Conservation (phyloP, 1,139 yeast genomes). For the Saccharomyces hybrid region DNA sequence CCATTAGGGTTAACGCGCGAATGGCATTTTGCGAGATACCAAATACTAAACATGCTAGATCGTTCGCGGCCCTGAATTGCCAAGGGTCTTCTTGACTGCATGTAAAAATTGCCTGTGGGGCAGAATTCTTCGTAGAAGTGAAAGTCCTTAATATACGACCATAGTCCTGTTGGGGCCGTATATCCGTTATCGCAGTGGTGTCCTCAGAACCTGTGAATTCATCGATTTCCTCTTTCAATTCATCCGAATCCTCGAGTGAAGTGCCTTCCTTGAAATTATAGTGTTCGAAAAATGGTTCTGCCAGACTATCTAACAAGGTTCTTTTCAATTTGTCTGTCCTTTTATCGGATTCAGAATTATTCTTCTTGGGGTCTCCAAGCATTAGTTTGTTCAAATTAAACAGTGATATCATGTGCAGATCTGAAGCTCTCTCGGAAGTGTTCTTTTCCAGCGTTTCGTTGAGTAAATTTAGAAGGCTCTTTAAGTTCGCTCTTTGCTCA, state of each 20-base stretch:
- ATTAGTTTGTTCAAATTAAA: slow-evolving; percentile 36
- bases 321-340: slow-evolving; percentile 35
- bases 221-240: slow-evolving; percentile 6
- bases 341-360: slow-evolving; percentile 11
- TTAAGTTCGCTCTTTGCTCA: slow-evolving; percentile 25
- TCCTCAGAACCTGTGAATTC: slow-evolving; percentile 7
- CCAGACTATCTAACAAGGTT: slow-evolving; percentile 58
- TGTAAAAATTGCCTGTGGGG: slow-evolving; percentile 79
- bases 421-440: slow-evolving; percentile 31
- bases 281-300: slow-evolving; percentile 63
- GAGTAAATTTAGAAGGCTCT: slow-evolving; percentile 23
- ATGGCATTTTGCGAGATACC: slow-evolving; percentile 67
- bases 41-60: slow-evolving; percentile 79
- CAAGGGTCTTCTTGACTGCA: slow-evolving; percentile 72
- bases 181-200: slow-evolving; percentile 9
- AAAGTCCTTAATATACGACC: slow-evolving; percentile 45
- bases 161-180: slow-evolving; percentile 16
- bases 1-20: slow-evolving; percentile 58
- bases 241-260: slow-evolving; percentile 22
- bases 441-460: slow-evolving; percentile 34
- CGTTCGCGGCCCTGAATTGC: slow-evolving; percentile 77
- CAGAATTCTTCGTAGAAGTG: slow-evolving; percentile 55
- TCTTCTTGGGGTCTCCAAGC: slow-evolving; percentile 34
- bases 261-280: slow-evolving; percentile 22
- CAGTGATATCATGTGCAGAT: slow-evolving; percentile 30